A percentile compares a stretch with the other conserved stretches of the same genome.
These are phyloP conservation scores for Petrea volubilis DNA, from an alignment of 257 asterid genomes.

Conservation along the genomic window DNA sequence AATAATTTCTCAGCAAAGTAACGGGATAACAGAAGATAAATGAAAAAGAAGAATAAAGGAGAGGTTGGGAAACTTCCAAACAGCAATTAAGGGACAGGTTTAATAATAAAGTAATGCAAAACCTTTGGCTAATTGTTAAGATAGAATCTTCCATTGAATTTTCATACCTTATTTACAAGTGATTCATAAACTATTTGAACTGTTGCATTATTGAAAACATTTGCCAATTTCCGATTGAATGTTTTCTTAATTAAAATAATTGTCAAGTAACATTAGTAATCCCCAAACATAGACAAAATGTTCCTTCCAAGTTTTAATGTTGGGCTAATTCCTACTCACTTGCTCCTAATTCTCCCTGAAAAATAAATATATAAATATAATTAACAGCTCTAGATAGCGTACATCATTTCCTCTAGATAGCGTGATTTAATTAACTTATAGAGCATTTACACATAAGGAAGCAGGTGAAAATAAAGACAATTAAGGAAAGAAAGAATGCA, in stretches of 20 bases:
- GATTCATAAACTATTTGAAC: neutral
- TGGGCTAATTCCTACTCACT: neutral
- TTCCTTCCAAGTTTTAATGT: slow-evolving; percentile 7
- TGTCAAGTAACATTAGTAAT: neutral
- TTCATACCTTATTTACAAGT: neutral
- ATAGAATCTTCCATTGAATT: neutral
- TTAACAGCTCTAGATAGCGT: neutral
- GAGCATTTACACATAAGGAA: neutral
- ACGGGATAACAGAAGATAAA: slow-evolving; percentile 8
- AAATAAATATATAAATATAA: neutral
- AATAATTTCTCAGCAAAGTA: slow-evolving; percentile 17
- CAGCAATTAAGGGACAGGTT: neutral
- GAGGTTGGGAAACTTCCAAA: neutral
- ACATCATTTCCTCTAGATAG: neutral
- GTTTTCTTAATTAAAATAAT: neutral
- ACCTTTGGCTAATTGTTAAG: neutral
- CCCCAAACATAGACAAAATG: neutral
- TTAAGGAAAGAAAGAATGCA: neutral
- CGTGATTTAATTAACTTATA: neutral
- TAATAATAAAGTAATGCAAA: neutral
- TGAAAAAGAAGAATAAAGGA: neutral
- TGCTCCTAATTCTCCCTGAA: neutral
- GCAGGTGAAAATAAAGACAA: too few relatives aligned
- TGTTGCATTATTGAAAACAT: neutral
- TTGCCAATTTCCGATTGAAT: neutral